Base-by-base conservation (phyloP, 805 yeast species). In the Pachysolen tannophilus region DNA sequence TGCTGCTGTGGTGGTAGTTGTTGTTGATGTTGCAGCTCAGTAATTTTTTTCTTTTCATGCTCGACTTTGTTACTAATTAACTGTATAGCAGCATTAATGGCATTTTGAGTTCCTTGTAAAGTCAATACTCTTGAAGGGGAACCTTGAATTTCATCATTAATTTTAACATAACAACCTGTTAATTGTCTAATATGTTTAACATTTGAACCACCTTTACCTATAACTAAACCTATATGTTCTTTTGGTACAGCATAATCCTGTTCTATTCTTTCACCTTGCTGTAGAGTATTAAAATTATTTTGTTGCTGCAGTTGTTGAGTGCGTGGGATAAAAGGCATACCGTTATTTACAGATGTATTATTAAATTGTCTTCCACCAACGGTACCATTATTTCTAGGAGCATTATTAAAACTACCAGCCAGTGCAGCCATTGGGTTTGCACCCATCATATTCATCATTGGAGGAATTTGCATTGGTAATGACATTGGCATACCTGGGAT, bases 121-220 rank as follows among this genome's bases (percentile, higher is more conserved):
- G 82, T 74, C 41, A 85, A 61, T 45, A 71, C 73, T 43, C 94
- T 62, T 45, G 80, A 84, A 23, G 66, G 58, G 17, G 61, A 59
- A 38, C 75, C 80, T 1, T 73, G 76, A 17, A 61, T 62, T 14
- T 68, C 70, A 25, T 67, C 75, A 43, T 76, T 83, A 35, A 86
- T 81, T 43, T 75, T 72, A 19, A 86, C 83, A 39, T 79, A 77
- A 30, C 85, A 72, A 21, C 94, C 90, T 15, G 90, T 75, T 20
- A 74, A 65, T 40, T 77, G 78, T 42, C 90, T 70, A 33, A 86
- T 78, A 42, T 82, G 85, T 48, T 78, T 81, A 39, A 86, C 79
- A 46, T 79, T 82, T 48, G 81, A 75, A 14, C 95, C 95, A 21
- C 86, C 85, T 56, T 78, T 83, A 1, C 95, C 95, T 40, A 86